Evolutionary conservation across 1,284 basidiomycete species (phyloP), one percentile per base, ranked within the genome.

Genomic region (Cryptococcus amylolentus): DNA sequence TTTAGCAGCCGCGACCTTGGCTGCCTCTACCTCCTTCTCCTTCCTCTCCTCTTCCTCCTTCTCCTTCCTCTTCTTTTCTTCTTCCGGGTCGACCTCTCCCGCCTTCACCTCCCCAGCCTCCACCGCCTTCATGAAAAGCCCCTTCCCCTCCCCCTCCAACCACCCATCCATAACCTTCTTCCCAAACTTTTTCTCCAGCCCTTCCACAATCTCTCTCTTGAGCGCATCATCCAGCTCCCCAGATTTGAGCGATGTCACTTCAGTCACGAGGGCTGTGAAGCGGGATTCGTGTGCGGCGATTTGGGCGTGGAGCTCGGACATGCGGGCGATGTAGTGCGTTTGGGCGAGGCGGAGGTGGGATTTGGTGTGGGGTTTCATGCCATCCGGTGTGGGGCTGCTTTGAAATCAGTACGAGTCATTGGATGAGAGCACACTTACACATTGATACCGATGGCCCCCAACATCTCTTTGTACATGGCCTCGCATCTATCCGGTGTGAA

Each of bases 401-500:
- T 7, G 27, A 6, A 14, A 23, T 41, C 51, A 23, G 18, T 38
- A 35, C 31, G 5, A 48, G 35, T 45, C n/a, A 39, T 18, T 27
- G 14, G 16, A 20, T n/a, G 5, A 14, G 16, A 20, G 43, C 18
- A 38, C 13, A 63, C 84, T 70, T 66, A 90, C 88, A 83, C 77
- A 68, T 88, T 84, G 23, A 89, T 76, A 1, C 81, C 82, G 6
- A 87, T 84, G 47, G 85, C 83, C 57, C 80, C 80, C 82, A 91
- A 84, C 52, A 91, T 79, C 68, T 81, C 77, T 51, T 81, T 75
- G 69, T 91, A 90, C 58, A 85, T 82, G 41, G 77, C 72, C 61
- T 83, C 83, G 66, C 89, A 91, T 49, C 83, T 83, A 76, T 84
- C 81, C 14, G 86, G 79, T 3, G 84, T 84, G 64, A 89, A 91